These are phyloP conservation scores for Ascochyta koolunga DNA, from an alignment of 2,329 filamentous ascomycete genomes.

Conservation along the genomic window DNA sequence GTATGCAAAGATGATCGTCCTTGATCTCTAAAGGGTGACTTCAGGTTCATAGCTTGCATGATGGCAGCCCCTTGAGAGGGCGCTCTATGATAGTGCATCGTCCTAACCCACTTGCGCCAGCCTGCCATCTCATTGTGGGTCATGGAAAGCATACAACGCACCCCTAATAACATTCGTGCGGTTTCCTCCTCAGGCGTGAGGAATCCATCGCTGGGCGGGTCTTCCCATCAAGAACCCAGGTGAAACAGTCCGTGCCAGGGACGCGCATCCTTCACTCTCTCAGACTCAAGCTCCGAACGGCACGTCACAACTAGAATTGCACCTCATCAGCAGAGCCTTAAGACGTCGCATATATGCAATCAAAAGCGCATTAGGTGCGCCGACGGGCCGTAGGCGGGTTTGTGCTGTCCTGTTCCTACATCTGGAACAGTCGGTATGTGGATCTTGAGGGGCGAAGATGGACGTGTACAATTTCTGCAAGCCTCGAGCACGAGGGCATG, in stretches of 20 bases:
- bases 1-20: conserved; percentile 3
- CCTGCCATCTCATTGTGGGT: neutral
- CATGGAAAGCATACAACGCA: neutral
- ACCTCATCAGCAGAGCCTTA: conserved; percentile 6
- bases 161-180: neutral
- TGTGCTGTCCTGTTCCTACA: conserved; percentile 5
- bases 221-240: neutral
- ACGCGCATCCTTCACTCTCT: conserved; percentile 5
- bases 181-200: neutral
- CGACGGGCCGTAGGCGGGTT: conserved; percentile 36
- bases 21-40: neutral
- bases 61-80: neutral
- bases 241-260: conserved; percentile 14
- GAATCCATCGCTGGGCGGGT: conserved; percentile 3
- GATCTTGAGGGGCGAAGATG: conserved; percentile 28
- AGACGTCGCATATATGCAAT: conserved; percentile 22
- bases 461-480: conserved; percentile 26
- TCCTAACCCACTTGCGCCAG: neutral
- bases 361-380: conserved; percentile 20
- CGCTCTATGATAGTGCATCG: neutral
- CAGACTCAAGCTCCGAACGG: conserved; percentile 12
- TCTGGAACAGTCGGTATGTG: conserved; percentile 24
- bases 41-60: neutral
- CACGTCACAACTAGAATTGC: conserved; percentile 10
- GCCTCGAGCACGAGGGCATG: conserved; percentile 26